These are phyloP conservation scores for Tarenaya hassleriana DNA, from an alignment of 345 rosid species.

Conservation along the genomic window DNA sequence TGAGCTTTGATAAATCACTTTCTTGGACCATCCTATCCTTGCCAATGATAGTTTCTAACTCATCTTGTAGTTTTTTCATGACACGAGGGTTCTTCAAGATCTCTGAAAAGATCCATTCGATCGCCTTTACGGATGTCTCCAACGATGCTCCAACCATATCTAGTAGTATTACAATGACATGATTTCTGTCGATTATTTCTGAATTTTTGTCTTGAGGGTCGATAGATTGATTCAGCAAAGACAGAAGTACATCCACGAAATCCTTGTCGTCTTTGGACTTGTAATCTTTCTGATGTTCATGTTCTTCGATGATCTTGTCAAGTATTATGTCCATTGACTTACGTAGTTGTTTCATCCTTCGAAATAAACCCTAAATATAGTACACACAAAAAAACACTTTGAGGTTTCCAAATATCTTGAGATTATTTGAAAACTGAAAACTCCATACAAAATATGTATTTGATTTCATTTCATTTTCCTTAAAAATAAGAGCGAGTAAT, in stretches of 20 bases:
- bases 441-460: too few species aligned
- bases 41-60: conserved; percentile 22
- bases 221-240: conserved; percentile 7
- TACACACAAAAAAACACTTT: too few species aligned
- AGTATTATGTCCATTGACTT: too few species aligned
- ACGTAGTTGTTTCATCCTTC: too few species aligned
- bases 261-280: conserved; percentile 3
- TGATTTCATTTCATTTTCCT: too few species aligned
- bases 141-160: conserved; percentile 26
- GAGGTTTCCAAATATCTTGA: too few species aligned
- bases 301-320: too few species aligned
- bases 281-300: too few species aligned
- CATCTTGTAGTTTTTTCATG: conserved; percentile 1
- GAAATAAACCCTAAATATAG: too few species aligned
- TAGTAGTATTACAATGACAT: conserved; percentile 25
- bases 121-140: conserved; percentile 12
- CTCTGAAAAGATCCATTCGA: conserved; percentile 33
- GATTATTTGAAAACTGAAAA: too few species aligned
- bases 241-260: conserved; percentile 25
- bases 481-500: too few species aligned
- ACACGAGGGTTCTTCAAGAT: conserved; percentile 21
- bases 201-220: not conserved
- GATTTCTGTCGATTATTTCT: conserved; percentile 12
- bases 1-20: conserved; percentile 11
- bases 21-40: conserved; percentile 25